phyloP scores from a whole-genome alignment of 768 basidiomycete species.

The Scleroderma bovista region DNA sequence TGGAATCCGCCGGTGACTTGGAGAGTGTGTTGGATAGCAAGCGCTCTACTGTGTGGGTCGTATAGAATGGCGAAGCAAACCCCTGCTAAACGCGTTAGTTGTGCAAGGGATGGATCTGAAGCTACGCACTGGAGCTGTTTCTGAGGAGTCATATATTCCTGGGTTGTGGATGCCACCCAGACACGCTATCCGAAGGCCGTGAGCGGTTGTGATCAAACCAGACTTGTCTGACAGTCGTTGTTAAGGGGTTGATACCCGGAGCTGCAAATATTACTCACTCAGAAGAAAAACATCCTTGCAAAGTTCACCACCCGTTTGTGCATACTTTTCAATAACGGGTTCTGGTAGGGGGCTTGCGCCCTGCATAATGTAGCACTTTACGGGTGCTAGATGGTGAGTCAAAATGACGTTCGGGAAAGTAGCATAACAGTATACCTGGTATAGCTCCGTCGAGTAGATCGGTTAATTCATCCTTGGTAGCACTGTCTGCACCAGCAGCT shows the following conservation, averaged over 20 bases:
- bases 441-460: constrained; percentile 63
- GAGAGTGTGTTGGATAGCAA: constrained; percentile 65
- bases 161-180: constrained; percentile 74
- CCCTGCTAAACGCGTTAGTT: constrained; percentile 40
- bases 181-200: constrained; percentile 80
- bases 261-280: constrained; percentile 45
- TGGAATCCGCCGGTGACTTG: constrained; percentile 38
- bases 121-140: constrained; percentile 56
- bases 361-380: constrained; percentile 92
- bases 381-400: constrained; percentile 51
- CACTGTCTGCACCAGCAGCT: constrained; percentile 23
- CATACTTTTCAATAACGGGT: constrained; percentile 67
- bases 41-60: constrained; percentile 61
- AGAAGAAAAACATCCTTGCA: constrained; percentile 80
- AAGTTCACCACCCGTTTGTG: constrained; percentile 72
- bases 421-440: constrained; percentile 43
- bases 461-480: constrained; percentile 44
- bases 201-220: constrained; percentile 69
- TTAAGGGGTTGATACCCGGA: constrained; percentile 1
- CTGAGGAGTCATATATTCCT: constrained; percentile 51
- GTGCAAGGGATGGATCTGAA: neutral
- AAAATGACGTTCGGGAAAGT: constrained; percentile 7
- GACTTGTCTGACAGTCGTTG: constrained; percentile 61
- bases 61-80: constrained; percentile 73
- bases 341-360: constrained; percentile 73